phyloP scores from a whole-genome alignment of 1,284 basidiomycete genomes.

The Afroboletus lepidellus region DNA sequence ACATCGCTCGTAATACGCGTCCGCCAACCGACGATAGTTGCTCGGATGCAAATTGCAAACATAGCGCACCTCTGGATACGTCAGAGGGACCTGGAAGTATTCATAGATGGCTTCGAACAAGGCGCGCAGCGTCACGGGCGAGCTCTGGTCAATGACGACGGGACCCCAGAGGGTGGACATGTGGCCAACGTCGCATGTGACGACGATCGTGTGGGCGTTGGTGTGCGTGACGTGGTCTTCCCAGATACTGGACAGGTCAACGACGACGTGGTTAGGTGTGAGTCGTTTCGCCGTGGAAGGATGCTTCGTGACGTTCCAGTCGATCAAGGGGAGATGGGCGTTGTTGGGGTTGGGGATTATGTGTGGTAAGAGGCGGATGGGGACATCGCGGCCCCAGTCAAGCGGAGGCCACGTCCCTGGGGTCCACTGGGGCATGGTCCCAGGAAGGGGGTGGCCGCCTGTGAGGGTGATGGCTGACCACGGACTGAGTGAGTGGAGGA shows the following conservation, averaged over 20 bases:
- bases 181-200: constrained; percentile 29
- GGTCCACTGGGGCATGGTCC: constrained; percentile 31
- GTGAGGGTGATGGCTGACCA: constrained; percentile 19
- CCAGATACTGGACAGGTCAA: constrained; percentile 25
- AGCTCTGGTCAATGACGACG: constrained; percentile 28
- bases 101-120: constrained; percentile 37
- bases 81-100: constrained; percentile 37
- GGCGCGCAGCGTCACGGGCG: constrained; percentile 33
- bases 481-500: constrained; percentile 16
- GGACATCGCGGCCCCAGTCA: constrained; percentile 20
- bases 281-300: constrained; percentile 35
- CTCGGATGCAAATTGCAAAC: constrained; percentile 21
- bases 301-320: constrained; percentile 39
- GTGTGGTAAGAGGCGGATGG: constrained; percentile 33
- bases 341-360: constrained; percentile 39
- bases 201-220: constrained; percentile 22
- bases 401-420: constrained; percentile 34
- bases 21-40: constrained; percentile 23
- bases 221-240: constrained; percentile 30
- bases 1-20: constrained; percentile 28
- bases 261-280: constrained; percentile 31
- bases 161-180: constrained; percentile 35
- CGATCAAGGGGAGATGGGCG: constrained; percentile 31
- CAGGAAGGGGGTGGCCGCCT: constrained; percentile 34
- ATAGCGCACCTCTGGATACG: constrained; percentile 28